Evolutionary conservation across 768 basidiomycete genomes (phyloP).

Genomic region (Austroboletus eburneus): DNA sequence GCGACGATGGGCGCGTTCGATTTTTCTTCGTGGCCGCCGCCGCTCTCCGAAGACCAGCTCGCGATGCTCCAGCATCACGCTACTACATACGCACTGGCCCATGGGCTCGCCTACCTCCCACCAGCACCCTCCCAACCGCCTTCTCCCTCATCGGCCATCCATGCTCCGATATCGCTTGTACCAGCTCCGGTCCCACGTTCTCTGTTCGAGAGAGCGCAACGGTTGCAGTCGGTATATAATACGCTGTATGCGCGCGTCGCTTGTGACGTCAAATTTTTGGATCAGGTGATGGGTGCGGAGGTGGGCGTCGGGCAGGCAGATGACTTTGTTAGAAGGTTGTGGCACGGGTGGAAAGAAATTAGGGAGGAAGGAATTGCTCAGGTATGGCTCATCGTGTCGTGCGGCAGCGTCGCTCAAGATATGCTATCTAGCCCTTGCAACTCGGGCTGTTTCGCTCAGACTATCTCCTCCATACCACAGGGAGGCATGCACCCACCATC

Average conservation of each 20-base stretch:
- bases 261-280: constrained; percentile 73
- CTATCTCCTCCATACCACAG: constrained; percentile 74
- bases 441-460: constrained; percentile 93
- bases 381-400: constrained; percentile 30
- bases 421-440: constrained; percentile 58
- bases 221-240: constrained; percentile 78
- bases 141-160: constrained; percentile 68
- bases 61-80: constrained; percentile 59
- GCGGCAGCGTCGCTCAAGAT: constrained; percentile 2
- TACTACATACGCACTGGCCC: constrained; percentile 79
- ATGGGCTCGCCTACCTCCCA: constrained; percentile 82
- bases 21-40: constrained; percentile 73
- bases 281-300: constrained; percentile 77
- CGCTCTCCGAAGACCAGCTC: constrained; percentile 53
- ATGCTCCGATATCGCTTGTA: constrained; percentile 85
- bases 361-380: constrained; percentile 59
- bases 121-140: constrained; percentile 41
- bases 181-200: constrained; percentile 81
- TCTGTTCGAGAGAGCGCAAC: constrained; percentile 61
- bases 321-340: constrained; percentile 80
- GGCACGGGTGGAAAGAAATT: constrained; percentile 79
- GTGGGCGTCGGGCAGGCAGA: constrained; percentile 79
- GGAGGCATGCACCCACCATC: constrained; percentile 37
- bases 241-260: constrained; percentile 81
- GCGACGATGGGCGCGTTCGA: constrained; percentile 35